Evolutionary conservation across 805 yeast species (phyloP).

Genomic region (Metschnikowia vanudenii): DNA sequence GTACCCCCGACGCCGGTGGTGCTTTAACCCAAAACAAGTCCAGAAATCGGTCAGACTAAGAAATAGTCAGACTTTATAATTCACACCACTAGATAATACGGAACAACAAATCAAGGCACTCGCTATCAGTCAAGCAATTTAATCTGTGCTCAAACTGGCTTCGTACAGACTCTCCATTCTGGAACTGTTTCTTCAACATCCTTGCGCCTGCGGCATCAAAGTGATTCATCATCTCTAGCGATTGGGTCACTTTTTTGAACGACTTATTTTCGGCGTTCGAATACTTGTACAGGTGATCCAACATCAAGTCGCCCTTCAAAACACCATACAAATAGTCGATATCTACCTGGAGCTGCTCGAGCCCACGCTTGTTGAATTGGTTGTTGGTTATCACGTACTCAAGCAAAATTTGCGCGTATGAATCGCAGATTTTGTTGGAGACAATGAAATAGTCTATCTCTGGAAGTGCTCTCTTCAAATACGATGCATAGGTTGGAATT

Average conservation of each 20-base stretch:
- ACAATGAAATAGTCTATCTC: conserved; percentile 32
- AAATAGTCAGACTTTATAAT: no score
- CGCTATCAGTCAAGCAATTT: conserved; percentile 21
- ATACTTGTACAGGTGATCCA: conserved; percentile 15
- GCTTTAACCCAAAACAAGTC: no score
- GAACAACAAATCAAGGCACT: conserved; percentile 24
- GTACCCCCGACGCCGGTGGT: no score
- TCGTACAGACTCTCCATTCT: conserved; percentile 20
- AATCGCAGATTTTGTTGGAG: conserved; percentile 27
- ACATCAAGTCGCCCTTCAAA: conserved; percentile 22
- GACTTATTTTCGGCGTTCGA: conserved; percentile 26
- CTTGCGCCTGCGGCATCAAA: conserved; percentile 25
- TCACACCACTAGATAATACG: conserved; percentile 26
- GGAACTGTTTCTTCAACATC: conserved; percentile 17
- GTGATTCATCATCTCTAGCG: conserved; percentile 28
- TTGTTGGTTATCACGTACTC: conserved; percentile 43
- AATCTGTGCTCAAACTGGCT: conserved; percentile 21
- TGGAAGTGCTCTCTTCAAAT: conserved; percentile 25
- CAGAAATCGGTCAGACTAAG: no score
- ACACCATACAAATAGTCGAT: conserved; percentile 22
- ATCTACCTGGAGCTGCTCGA: conserved; percentile 33
- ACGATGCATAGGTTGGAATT: conserved; percentile 28
- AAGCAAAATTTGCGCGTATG: conserved; percentile 27
- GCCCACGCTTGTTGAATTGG: conserved; percentile 33
- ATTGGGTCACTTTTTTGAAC: conserved; percentile 28